A percentile compares a stretch with the other conserved stretches of the same genome.
These are phyloP conservation scores for Beta vulgaris DNA, from an alignment of 148 eudicot genomes.

Conservation along the genomic window DNA sequence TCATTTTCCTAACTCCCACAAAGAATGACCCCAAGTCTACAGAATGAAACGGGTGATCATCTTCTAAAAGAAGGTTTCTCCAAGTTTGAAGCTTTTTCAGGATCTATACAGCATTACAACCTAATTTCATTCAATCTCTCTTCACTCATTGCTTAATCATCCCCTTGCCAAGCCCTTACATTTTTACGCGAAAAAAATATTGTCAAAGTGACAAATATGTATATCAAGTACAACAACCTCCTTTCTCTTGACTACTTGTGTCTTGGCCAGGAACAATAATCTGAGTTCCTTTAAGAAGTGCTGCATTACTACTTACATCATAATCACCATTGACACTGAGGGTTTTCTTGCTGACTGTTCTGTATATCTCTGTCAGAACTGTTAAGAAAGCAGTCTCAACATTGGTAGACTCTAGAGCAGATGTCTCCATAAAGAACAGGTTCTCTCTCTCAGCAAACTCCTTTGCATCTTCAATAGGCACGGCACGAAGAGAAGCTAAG, in stretches of 20 bases:
- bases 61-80: neutral
- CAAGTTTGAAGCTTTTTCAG: neutral
- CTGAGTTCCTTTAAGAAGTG: slow-evolving; percentile 36
- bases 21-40: slow-evolving; percentile 9
- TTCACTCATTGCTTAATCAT: slow-evolving; percentile 17
- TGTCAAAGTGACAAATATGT: neutral
- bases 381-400: slow-evolving; percentile 39
- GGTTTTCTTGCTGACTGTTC: slow-evolving; percentile 38
- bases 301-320: slow-evolving; percentile 21
- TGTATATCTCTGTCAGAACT: slow-evolving; percentile 36
- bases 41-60: slow-evolving; percentile 12
- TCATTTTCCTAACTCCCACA: neutral
- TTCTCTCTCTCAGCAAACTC: slow-evolving; percentile 45
- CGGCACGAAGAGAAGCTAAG: slow-evolving; percentile 36
- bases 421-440: slow-evolving; percentile 41
- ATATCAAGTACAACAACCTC: slow-evolving; percentile 27
- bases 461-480: slow-evolving; percentile 38
- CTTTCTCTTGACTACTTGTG: slow-evolving; percentile 8
- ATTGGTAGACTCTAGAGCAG: slow-evolving; percentile 39
- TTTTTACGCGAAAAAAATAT: neutral
- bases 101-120: slow-evolving; percentile 27
- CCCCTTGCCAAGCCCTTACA: neutral
- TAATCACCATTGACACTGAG: slow-evolving; percentile 34
- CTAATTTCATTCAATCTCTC: slow-evolving; percentile 13
- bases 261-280: slow-evolving; percentile 31